phyloP scores from a whole-genome alignment of 1,284 basidiomycete genomes.

The Sanghuangporus weigelae region DNA sequence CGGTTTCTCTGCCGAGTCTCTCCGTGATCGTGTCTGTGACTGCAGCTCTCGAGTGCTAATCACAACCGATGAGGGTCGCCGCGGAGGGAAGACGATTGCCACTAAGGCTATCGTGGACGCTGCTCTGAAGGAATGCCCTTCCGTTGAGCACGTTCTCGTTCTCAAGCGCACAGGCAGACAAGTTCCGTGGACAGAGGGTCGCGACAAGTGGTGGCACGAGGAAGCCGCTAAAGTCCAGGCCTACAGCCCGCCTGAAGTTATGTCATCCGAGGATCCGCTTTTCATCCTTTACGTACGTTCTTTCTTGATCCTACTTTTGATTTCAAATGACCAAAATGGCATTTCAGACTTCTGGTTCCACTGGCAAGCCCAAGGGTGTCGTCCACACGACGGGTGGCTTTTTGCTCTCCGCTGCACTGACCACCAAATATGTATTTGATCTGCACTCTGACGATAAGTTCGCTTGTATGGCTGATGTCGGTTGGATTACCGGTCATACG shows the following conservation, averaged over 20 bases:
- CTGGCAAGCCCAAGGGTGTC: constrained; percentile 96
- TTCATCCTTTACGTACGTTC: constrained; percentile 92
- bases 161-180: constrained; percentile 84
- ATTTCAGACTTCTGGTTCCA: constrained; percentile 84
- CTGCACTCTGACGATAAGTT: constrained; percentile 90
- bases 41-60: constrained; percentile 89
- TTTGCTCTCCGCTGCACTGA: constrained; percentile 83
- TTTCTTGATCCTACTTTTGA: constrained; percentile 1
- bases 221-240: constrained; percentile 79
- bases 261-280: constrained; percentile 90
- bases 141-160: constrained; percentile 89
- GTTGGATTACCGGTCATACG: constrained; percentile 99
- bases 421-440: constrained; percentile 97
- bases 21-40: constrained; percentile 91
- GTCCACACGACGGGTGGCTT: constrained; percentile 96
- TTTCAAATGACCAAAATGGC: constrained; percentile 4
- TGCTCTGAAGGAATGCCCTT: constrained; percentile 81
- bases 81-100: constrained; percentile 93
- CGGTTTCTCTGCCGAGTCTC: constrained; percentile 95
- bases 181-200: constrained; percentile 78
- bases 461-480: constrained; percentile 98
- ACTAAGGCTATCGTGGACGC: constrained; percentile 96
- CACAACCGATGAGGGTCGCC: constrained; percentile 92
- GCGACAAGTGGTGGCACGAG: constrained; percentile 98
- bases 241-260: constrained; percentile 86